Conservation (phyloP, 352 stramenopile species). For the Stramenopiles sp. region DNA sequence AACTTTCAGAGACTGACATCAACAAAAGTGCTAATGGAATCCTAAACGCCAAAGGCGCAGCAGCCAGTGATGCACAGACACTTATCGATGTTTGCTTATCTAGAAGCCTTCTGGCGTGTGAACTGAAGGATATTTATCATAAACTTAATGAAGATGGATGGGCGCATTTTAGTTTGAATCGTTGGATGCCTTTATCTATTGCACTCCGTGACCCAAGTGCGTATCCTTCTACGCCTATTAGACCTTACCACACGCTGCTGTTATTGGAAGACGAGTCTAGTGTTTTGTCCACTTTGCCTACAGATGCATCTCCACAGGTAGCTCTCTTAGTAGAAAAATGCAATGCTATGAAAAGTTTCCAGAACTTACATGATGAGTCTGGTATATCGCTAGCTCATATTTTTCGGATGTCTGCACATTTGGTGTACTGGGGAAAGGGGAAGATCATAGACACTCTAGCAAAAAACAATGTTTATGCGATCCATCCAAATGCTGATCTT, state of each 20-base stretch:
- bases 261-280: constrained; percentile 40
- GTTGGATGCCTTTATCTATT: constrained; percentile 57
- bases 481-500: constrained; percentile 37
- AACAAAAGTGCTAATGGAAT: constrained; percentile 10
- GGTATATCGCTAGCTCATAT: constrained; percentile 48
- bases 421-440: constrained; percentile 54
- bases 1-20: constrained; percentile 23
- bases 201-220: constrained; percentile 43
- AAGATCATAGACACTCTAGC: constrained; percentile 53
- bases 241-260: constrained; percentile 55
- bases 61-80: constrained; percentile 40
- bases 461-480: constrained; percentile 59
- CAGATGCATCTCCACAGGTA: constrained; percentile 52
- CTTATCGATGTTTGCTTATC: constrained; percentile 50
- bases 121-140: constrained; percentile 56
- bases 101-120: constrained; percentile 51
- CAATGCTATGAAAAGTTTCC: constrained; percentile 57
- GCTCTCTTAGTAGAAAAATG: constrained; percentile 40
- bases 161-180: constrained; percentile 52
- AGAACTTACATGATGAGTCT: constrained; percentile 50
- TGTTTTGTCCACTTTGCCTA: constrained; percentile 39
- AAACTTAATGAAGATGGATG: constrained; percentile 44
- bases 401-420: constrained; percentile 49
- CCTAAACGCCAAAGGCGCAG: neutral
- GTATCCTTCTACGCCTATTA: constrained; percentile 37